Evolutionary conservation across 169 alveolate genomes (phyloP), one percentile per base, ranked within the genome.

Genomic region (Cystoisospora suis): DNA sequence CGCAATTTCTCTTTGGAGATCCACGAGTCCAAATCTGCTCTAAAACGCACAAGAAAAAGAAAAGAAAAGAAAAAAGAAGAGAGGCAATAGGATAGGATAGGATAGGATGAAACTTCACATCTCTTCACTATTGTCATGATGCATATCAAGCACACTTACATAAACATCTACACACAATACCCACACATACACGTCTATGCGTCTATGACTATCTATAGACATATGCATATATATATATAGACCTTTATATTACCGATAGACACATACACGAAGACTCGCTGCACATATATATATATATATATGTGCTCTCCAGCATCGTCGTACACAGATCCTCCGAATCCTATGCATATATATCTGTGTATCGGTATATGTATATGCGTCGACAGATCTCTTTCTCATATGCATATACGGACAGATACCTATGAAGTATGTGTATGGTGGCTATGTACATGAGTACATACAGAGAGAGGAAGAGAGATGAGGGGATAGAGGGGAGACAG

Each of bases 1-100:
- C 46, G 36, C 38, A 89, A 47, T 15, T 87, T 79, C 75, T 89
- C 81, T 36, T 38, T 44, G 40, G 32, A 3, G 46, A 87, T 69
- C 79, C 92, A 61, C 36, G 47, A 59, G 45, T 83, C 87, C 1
- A 91, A 27, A 47, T 91, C 93, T 38, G 87, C 94, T 0, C 90
- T 86, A 85, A 81, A 58, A n/a, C n/a, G n/a, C n/a, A 6, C 9
- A 27, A 69, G 80, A 4, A 69, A 34, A 27, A 2, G 80, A 4
- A 69, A 46, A 27, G 44, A 4, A 2, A 6, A 27, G 38, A 20
- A 27, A 17, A 69, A 27, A 69, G 45, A 69, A 23, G 3, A 34
- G 3, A 29, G 44, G 47, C 5, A 69, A 29, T 4, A 3, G 72
- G 29, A 9, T 29, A 58, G 72, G 3, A 7, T 15, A 69, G 46